Conservation (phyloP, 768 basidiomycete species). For the Tricholomella constricta region DNA sequence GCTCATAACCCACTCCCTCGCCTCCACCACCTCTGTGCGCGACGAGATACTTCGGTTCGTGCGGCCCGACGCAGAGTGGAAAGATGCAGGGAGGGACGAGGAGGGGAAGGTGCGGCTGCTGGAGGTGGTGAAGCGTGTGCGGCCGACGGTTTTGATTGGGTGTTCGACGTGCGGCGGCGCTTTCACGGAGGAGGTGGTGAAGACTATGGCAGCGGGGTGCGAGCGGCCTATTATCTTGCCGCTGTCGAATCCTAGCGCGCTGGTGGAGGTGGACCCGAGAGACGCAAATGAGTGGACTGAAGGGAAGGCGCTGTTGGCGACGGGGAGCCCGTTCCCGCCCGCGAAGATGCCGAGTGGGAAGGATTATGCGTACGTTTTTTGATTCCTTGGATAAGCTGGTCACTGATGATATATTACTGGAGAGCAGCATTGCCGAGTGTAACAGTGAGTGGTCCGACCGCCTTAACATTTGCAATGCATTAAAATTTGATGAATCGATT, state of each 20-base stretch:
- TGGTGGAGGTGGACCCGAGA: constrained; percentile 75
- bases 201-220: constrained; percentile 65
- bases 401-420: neutral
- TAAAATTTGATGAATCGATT: neutral
- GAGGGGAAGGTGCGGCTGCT: constrained; percentile 53
- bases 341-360: constrained; percentile 67
- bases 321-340: constrained; percentile 81
- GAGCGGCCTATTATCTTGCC: constrained; percentile 85
- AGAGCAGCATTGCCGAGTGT: constrained; percentile 66
- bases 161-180: constrained; percentile 78
- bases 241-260: constrained; percentile 75
- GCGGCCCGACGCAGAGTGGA: constrained; percentile 60
- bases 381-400: neutral
- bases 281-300: constrained; percentile 78
- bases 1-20: constrained; percentile 49
- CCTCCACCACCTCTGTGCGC: constrained; percentile 42
- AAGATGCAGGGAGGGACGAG: constrained; percentile 33
- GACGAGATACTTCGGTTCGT: constrained; percentile 56
- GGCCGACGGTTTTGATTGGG: constrained; percentile 84
- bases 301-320: constrained; percentile 79
- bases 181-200: constrained; percentile 74
- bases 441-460: constrained; percentile 46
- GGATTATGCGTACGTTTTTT: constrained; percentile 56
- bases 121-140: constrained; percentile 69
- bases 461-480: neutral